Evolutionary conservation across 2,329 filamentous ascomycete species (phyloP).

Genomic region (Xylariaceae sp.): DNA sequence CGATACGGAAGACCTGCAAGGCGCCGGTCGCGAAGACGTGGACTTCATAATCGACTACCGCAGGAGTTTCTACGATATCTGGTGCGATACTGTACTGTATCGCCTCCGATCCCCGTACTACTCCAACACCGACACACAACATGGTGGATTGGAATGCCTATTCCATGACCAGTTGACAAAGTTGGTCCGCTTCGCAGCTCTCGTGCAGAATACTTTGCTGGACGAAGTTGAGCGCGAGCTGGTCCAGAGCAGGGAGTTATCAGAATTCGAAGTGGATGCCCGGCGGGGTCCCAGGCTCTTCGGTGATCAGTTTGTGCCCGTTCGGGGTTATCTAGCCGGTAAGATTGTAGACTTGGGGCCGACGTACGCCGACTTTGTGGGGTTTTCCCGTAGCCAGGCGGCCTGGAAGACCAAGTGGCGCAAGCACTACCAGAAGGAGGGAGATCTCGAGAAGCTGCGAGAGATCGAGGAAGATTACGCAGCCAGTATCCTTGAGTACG

Average conservation of each 20-base stretch:
- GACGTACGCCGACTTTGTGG: constrained; percentile 8
- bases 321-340: constrained; percentile 7
- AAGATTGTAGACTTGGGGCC: constrained; percentile 5
- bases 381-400: constrained; percentile 3
- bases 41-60: constrained; percentile 10
- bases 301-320: neutral
- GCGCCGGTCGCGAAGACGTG: neutral
- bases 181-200: constrained; percentile 6
- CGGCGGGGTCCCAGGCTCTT: constrained; percentile 1
- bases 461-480: constrained; percentile 8
- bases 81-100: constrained; percentile 8
- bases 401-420: constrained; percentile 3
- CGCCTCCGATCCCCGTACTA: constrained; percentile 7
- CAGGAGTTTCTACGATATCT: constrained; percentile 8
- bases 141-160: neutral
- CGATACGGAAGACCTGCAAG: neutral
- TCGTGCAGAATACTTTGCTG: constrained; percentile 9
- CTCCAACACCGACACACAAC: neutral
- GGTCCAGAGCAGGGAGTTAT: neutral
- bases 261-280: neutral
- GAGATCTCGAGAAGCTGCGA: neutral
- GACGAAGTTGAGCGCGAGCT: constrained; percentile 8
- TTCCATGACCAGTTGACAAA: constrained; percentile 6
- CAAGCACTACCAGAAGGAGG: constrained; percentile 7
- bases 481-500: constrained; percentile 5